Base-by-base conservation (phyloP, 2,329 filamentous ascomycete genomes). In the Fusarium oligoseptatum region DNA sequence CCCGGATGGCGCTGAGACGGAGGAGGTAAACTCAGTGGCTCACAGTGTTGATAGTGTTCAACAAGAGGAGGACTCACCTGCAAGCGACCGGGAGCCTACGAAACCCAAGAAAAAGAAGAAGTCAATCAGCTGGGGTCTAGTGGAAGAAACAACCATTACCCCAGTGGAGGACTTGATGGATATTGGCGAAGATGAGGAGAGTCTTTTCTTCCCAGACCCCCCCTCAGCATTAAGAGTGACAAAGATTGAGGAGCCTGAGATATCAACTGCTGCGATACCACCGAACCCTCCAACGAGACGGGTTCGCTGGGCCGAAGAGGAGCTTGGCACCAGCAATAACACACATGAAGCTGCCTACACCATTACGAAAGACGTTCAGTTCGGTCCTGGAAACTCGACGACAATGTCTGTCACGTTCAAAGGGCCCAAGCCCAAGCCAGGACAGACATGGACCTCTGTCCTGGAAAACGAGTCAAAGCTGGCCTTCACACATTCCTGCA, bases 401-500 rank as follows among this genome's bases (percentile, higher is more conserved):
- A 39, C 41, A 11, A 67, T 78, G 24, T 55, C 69, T 8, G 62
- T 78, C 55, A 66, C 63, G 9, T 71, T 76, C 6, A 64, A 75
- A 32, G 66, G 41, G 60, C 58, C 24, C 24, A 39, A 29, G 11
- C 62, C 15, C 15, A 37, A 66, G 15, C 32, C 64, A 27, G 63
- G 60, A 14, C 52, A 66, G 12, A 43, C 70, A 17, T 84, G 82
- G 82, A 64, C 80, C 15, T 32, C 67, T 2, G 64, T 72, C 7
- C 78, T 85, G 14, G 69, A 77, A 22, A 58, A 62, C 2, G 65
- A 79, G 41, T 64, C 77, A 20, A 61, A 43, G 0, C 29, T 85
- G 8, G 34, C 72, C 7, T 85, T 86, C 52, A 78, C 80, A 11
- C 83, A 84, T 48, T 75, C 75, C 3, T 85, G 82, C 64, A 77